Evolutionary conservation across 768 basidiomycete species (phyloP).

Genomic region (Mycena crocata): DNA sequence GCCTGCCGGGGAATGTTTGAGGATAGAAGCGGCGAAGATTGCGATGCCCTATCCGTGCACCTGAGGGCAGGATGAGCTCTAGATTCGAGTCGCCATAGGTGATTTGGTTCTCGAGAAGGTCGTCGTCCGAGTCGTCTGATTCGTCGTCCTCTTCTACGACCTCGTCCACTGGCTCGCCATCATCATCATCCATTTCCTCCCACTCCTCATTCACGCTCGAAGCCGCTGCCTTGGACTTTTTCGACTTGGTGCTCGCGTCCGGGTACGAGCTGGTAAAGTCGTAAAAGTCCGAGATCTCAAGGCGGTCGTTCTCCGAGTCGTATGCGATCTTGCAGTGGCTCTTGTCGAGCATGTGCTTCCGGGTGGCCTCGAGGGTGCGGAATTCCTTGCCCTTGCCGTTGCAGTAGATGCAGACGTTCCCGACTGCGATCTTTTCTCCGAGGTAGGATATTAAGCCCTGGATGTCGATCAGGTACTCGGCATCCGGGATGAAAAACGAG

Average conservation of each 20-base stretch:
- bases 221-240: constrained; percentile 40
- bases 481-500: constrained; percentile 97
- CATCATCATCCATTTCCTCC: constrained; percentile 52
- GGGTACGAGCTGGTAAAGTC: constrained; percentile 90
- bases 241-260: constrained; percentile 43
- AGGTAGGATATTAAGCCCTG: constrained; percentile 86
- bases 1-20: constrained; percentile 74
- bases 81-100: constrained; percentile 83
- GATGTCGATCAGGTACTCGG: constrained; percentile 88
- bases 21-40: constrained; percentile 87
- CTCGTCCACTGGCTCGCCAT: constrained; percentile 44
- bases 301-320: constrained; percentile 79
- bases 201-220: constrained; percentile 41
- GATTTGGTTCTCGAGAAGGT: constrained; percentile 64
- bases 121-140: constrained; percentile 53
- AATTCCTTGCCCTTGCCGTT: constrained; percentile 86
- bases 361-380: constrained; percentile 84
- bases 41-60: constrained; percentile 92
- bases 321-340: constrained; percentile 97
- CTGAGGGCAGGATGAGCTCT: constrained; percentile 94
- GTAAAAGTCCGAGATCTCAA: constrained; percentile 94
- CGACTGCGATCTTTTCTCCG: constrained; percentile 93
- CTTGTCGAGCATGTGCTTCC: constrained; percentile 97
- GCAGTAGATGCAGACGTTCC: constrained; percentile 93
- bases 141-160: constrained; percentile 54